Evolutionary conservation across 2,329 filamentous ascomycete species (phyloP), one percentile per base, ranked within the genome.

Genomic region (Oidium heveae): DNA sequence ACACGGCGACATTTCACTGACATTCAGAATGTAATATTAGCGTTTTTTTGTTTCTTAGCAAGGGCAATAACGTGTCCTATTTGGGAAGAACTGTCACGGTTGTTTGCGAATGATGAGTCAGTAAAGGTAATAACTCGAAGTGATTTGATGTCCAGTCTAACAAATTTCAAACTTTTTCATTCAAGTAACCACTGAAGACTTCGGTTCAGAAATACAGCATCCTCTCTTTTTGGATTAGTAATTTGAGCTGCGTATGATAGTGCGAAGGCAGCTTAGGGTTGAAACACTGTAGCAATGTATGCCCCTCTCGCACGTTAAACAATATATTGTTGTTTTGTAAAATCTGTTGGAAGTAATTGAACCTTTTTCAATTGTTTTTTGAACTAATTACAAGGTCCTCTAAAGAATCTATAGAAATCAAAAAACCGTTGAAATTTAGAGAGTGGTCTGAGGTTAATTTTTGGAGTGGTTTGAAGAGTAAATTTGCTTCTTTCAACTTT

Each of bases 241-340:
- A 33, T 18, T 54, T 54, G 41, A 39, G 52, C 18, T 54, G 53
- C 43, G 41, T 44, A 50, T 1, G 50, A 58, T 12, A 58, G 44
- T 22, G 47, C 13, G 33, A 56, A 57, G n/a, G 49, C 24, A 20
- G 53, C 49, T 20, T 56, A 37, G 20, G 37, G 57, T 41, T 56
- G 47, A 22, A 6, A 56, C 18, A 57, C 28, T 20, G 44, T 47
- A 16, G 43, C 47, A n/a, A 54, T 54, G 10, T 39, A 10, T 9
- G 53, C 39, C 9, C 39, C 37, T 47, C 53, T 28, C n/a, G 39
- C 39, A 13, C 41, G 20, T 34, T 54, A 24, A 28, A 9, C 16
- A 28, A 54, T 20, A 36, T 46, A 47, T 34, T 36, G 41, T 9
- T 46, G 20, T 46, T 46, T 33, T 9, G 39, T 54, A 20, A 22